A percentile compares a stretch with the other conserved stretches of the same genome.
Conservation (phyloP, 2,329 filamentous ascomycete genomes). For the Fonsecaea multimorphosa region DNA sequence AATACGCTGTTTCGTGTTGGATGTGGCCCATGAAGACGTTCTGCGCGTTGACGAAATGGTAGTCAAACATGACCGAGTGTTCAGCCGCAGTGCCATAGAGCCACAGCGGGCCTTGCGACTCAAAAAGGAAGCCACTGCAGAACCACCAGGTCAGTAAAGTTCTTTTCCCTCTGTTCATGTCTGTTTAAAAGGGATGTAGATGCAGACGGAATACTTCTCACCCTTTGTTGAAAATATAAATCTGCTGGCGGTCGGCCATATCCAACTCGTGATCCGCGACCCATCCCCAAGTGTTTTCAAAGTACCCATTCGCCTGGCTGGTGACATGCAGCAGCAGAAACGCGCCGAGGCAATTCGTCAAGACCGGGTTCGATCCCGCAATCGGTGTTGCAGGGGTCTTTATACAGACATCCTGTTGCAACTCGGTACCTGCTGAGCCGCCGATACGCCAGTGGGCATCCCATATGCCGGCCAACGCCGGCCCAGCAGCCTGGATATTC, state of each 20-base stretch:
- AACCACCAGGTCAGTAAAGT: constrained; percentile 15
- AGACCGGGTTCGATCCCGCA: constrained; percentile 40
- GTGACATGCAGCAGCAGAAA: constrained; percentile 69
- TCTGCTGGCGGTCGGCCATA: constrained; percentile 56
- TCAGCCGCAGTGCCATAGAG: constrained; percentile 69
- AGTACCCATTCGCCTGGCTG: constrained; percentile 52
- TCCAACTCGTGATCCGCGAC: constrained; percentile 46
- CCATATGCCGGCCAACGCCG: constrained; percentile 44
- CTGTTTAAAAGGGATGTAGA: not conserved
- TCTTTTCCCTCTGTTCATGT: not conserved
- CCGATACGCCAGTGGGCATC: constrained; percentile 50
- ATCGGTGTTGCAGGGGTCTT: constrained; percentile 42
- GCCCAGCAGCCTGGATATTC: constrained; percentile 44
- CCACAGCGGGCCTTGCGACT: constrained; percentile 57
- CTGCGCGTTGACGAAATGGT: constrained; percentile 66
- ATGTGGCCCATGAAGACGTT: constrained; percentile 69
- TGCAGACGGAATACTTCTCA: constrained; percentile 46
- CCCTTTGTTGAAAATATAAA: constrained; percentile 65
- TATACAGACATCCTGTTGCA: constrained; percentile 44
- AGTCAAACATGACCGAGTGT: constrained; percentile 73
- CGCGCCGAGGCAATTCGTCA: constrained; percentile 43
- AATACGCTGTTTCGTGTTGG: constrained; percentile 75
- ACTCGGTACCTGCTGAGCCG: constrained; percentile 46
- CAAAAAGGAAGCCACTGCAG: constrained; percentile 51
- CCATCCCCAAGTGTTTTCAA: constrained; percentile 47